Conservation (phyloP, 495 filamentous ascomycete genomes). For the Aspergillus olivimuriae region DNA sequence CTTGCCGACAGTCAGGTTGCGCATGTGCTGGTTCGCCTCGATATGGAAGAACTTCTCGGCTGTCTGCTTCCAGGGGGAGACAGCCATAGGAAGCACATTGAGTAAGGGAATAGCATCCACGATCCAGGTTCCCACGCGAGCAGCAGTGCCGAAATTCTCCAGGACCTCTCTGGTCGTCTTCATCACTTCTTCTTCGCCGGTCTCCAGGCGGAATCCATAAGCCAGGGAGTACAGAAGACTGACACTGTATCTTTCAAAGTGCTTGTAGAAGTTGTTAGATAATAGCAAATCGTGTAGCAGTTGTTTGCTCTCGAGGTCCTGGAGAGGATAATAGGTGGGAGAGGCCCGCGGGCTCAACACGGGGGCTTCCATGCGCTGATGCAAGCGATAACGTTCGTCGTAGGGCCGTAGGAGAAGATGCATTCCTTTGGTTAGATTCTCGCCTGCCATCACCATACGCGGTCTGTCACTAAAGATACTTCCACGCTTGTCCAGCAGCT, state of each 20-base stretch:
- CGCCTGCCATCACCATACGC: conserved; percentile 15
- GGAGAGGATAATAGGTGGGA: conserved; percentile 25
- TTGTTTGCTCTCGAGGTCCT: conserved; percentile 33
- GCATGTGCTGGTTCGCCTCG: conserved; percentile 10
- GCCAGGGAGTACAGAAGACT: conserved; percentile 20
- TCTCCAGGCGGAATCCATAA: conserved; percentile 24
- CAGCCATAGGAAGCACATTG: conserved; percentile 16
- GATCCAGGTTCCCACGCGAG: conserved; percentile 18
- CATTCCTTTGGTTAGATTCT: conserved; percentile 16
- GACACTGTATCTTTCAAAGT: conserved; percentile 15
- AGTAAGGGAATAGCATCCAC: conserved; percentile 27
- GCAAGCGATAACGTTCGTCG: conserved; percentile 29
- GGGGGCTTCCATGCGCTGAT: conserved; percentile 23
- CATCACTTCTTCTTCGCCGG: conserved; percentile 14
- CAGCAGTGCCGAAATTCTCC: conserved; percentile 11
- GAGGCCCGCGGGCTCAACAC: conserved; percentile 31
- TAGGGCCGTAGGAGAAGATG: conserved; percentile 40
- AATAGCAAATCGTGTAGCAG: conserved; percentile 17
- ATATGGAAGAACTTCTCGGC: conserved; percentile 6
- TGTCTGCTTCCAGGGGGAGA: conserved; percentile 24
- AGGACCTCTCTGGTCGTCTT: conserved; percentile 3
- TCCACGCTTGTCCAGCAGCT: conserved; percentile 20
- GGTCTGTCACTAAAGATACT: conserved; percentile 19
- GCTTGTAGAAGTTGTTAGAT: conserved; percentile 11
- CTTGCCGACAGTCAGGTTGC: conserved; percentile 8